Base-by-base conservation (phyloP, 257 asterid genomes). In the Eucommia ulmoides region DNA sequence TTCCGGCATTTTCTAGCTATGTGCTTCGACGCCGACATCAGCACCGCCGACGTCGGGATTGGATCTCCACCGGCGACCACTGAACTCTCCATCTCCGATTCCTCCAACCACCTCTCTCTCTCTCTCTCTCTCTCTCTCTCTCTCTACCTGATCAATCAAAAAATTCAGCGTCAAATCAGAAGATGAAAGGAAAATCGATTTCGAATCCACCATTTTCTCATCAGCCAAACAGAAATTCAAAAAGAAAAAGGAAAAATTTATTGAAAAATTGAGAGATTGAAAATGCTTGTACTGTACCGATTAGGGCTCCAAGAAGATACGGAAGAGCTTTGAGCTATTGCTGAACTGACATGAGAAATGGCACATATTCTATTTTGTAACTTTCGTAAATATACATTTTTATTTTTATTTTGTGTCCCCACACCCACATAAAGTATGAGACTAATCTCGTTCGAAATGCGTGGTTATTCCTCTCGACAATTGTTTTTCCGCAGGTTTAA, bases 21-120 rank as follows among this genome's bases (percentile, higher is more conserved):
- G 59, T 84, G 93, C 71, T 84, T 81, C 15, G 89, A 79, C 1
- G 89, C 65, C 23, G 86, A 75, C 89, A 81, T 84, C 60, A 84
- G 52, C 41, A 76, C 62, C 1, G 95, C 74, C 0, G 89, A 82
- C 45, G 88, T 62, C 0, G 93, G 96, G 61, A 80, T 59, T 19
- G 82, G 79, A 64, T 78, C 73, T 41, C 92, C 87, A 5, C 56
- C 62, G 1, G 67, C 73, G 50, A 69, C 84, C 69, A 65, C 68
- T 2, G 84, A 20, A 58, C 74, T 60, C 24, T 69, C 78, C 93
- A 80, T 80, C 72, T 74, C 58, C 38, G 60, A 44, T 8, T 2
- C 8, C 2, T 2, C n/a, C 44, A 6, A 6, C 20, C 21, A 0
- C 21, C 48, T 42, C 20, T 16, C 48, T 16, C 11, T 6, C 0